Percentiles rank a stretch among this genome's conserved stretches.
phyloP scores from a whole-genome alignment of 768 basidiomycete species.

The Pleurotus tuoliensis region DNA sequence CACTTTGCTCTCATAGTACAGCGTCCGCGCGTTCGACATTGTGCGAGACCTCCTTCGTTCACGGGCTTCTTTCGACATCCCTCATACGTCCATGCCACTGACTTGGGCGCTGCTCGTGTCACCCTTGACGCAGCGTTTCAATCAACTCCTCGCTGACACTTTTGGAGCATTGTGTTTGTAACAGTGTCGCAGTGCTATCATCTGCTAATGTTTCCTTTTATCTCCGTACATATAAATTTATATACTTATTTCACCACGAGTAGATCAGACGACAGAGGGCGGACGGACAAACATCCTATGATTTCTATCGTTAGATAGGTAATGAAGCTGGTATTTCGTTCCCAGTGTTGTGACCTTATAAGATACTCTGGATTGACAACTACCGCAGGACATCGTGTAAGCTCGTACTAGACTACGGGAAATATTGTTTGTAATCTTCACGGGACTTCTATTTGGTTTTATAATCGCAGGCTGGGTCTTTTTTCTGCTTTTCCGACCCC shows the following conservation, averaged over 20 bases:
- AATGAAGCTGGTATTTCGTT: slow-evolving; percentile 8
- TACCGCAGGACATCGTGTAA: no score
- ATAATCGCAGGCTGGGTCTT: no score
- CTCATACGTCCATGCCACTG: neutral
- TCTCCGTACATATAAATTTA: neutral
- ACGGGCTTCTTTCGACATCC: neutral
- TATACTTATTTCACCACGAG: neutral
- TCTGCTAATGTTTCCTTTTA: neutral
- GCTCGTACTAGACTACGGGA: no score
- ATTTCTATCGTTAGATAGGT: slow-evolving; percentile 6
- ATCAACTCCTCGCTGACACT: neutral
- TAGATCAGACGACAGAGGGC: neutral
- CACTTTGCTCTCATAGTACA: slow-evolving; percentile 1
- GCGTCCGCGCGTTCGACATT: neutral
- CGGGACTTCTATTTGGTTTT: no score
- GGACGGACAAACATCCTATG: neutral
- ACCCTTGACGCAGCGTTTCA: neutral
- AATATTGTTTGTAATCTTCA: no score
- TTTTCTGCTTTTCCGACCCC: no score
- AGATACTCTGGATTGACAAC: no score
- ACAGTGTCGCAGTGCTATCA: neutral
- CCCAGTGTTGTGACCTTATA: no score
- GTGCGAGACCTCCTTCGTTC: neutral
- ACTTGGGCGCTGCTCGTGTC: no score
- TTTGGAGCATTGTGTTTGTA: slow-evolving; percentile 6